Conservation (phyloP, 2,329 filamentous ascomycete species). For the Paecilomyces sp. region DNA sequence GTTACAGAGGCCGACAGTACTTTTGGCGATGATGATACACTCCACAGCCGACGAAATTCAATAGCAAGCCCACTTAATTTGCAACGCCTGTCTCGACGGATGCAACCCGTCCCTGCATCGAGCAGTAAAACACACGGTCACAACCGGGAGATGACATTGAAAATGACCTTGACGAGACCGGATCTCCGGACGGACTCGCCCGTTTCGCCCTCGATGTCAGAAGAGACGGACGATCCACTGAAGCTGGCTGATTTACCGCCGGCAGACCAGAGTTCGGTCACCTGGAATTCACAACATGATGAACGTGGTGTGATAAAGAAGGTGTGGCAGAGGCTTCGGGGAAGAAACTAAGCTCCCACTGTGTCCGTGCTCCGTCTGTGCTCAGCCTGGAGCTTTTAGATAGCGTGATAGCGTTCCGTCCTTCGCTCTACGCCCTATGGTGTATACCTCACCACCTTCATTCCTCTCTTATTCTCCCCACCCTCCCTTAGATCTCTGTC, state of each 20-base stretch:
- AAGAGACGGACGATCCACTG: constrained; percentile 48
- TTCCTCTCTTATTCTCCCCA: background rate
- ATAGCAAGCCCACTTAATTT: background rate
- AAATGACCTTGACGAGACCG: constrained; percentile 88
- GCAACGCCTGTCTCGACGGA: background rate
- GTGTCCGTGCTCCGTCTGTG: background rate
- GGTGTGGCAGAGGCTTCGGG: constrained; percentile 37
- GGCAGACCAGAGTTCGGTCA: constrained; percentile 33
- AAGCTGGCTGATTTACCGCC: constrained; percentile 47
- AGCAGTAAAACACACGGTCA: constrained; percentile 27
- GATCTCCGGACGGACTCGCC: constrained; percentile 58
- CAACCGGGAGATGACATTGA: constrained; percentile 85
- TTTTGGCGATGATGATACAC: constrained; percentile 32
- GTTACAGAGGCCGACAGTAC: constrained; percentile 45
- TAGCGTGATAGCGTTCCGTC: background rate
- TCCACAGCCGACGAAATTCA: background rate
- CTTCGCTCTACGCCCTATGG: background rate
- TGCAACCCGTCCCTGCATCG: constrained; percentile 1
- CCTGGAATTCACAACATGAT: constrained; percentile 37
- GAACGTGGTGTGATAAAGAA: constrained; percentile 34
- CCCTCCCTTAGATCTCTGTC: background rate
- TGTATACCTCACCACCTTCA: background rate
- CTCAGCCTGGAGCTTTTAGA: background rate
- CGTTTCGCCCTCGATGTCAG: constrained; percentile 55
- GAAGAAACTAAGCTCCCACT: constrained; percentile 11